A percentile compares a stretch with the other conserved stretches of the same genome.
Evolutionary conservation across 2,329 filamentous ascomycete species (phyloP).

Genomic region (Neonectria punicea): DNA sequence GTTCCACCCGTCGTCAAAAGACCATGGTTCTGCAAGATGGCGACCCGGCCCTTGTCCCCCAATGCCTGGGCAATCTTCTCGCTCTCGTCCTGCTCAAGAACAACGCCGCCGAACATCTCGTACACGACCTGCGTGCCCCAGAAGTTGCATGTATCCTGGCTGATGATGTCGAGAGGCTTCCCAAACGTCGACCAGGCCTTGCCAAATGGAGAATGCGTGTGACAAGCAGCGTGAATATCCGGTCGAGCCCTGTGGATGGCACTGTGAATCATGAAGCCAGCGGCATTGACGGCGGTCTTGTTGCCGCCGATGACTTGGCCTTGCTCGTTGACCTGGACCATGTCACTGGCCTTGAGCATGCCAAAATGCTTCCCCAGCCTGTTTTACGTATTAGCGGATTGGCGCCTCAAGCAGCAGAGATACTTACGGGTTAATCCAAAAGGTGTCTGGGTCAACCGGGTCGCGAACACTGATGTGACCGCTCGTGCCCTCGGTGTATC

Average conservation of each 20-base stretch:
- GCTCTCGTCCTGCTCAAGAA: conserved; percentile 69
- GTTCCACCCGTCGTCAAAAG: conserved; percentile 69
- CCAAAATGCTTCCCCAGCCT: conserved; percentile 59
- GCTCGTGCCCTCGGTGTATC: conserved; percentile 67
- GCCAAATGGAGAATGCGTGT: conserved; percentile 65
- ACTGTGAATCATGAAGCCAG: conserved; percentile 70
- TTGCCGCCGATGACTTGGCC: conserved; percentile 69
- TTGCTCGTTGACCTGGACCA: conserved; percentile 67
- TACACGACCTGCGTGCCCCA: conserved; percentile 67
- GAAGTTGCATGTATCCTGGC: conserved; percentile 66
- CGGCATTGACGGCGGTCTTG: conserved; percentile 61
- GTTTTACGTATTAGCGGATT: not conserved
- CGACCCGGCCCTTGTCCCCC: conserved; percentile 59
- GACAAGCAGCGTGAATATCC: conserved; percentile 68
- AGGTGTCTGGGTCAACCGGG: conserved; percentile 64
- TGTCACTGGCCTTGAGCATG: conserved; percentile 66
- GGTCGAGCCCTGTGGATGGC: conserved; percentile 67
- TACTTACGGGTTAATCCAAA: conserved; percentile 61
- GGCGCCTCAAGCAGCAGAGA: not conserved
- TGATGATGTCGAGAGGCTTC: conserved; percentile 68
- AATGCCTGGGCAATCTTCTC: conserved; percentile 64
- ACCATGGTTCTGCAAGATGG: conserved; percentile 72
- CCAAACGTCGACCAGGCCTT: conserved; percentile 70
- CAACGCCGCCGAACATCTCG: conserved; percentile 68
- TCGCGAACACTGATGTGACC: conserved; percentile 73